Percentiles rank a stretch among this genome's conserved stretches.
phyloP scores from a whole-genome alignment of 495 filamentous ascomycete genomes.

The Immersiella caudata region DNA sequence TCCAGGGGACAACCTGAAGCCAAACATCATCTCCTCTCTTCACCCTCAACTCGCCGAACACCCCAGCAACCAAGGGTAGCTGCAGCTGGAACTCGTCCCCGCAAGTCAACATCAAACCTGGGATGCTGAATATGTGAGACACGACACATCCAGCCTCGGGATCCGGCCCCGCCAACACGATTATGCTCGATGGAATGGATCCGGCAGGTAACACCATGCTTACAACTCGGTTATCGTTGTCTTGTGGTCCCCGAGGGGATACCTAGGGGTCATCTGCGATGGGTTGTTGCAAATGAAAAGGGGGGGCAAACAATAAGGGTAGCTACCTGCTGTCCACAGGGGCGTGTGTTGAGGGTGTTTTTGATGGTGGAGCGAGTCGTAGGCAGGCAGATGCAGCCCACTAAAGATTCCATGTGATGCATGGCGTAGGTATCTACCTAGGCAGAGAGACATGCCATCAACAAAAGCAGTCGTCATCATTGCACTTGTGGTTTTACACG shows the following conservation, averaged over 20 bases:
- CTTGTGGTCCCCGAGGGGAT: background rate
- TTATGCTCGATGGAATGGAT: background rate
- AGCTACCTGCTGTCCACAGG: too few relatives aligned
- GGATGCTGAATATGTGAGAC: too few relatives aligned
- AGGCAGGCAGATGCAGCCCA: background rate
- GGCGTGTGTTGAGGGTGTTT: too few relatives aligned
- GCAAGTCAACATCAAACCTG: too few relatives aligned
- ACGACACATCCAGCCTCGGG: background rate
- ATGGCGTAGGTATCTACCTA: too few relatives aligned
- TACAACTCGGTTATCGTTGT: background rate
- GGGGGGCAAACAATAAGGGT: background rate
- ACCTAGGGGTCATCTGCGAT: background rate
- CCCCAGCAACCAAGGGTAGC: too few relatives aligned
- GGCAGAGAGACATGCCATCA: background rate
- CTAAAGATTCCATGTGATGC: background rate
- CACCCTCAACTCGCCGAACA: too few relatives aligned
- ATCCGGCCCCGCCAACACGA: background rate
- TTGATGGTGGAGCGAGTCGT: background rate
- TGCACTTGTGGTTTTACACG: background rate
- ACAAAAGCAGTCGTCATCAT: background rate
- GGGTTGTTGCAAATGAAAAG: background rate
- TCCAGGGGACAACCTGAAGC: too few relatives aligned
- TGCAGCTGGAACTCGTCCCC: too few relatives aligned
- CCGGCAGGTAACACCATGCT: background rate
- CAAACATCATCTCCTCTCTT: too few relatives aligned